A percentile compares a stretch with the other conserved stretches of the same genome.
Conservation (phyloP, 164 flowering plant species). For the Berberis thunbergii region DNA sequence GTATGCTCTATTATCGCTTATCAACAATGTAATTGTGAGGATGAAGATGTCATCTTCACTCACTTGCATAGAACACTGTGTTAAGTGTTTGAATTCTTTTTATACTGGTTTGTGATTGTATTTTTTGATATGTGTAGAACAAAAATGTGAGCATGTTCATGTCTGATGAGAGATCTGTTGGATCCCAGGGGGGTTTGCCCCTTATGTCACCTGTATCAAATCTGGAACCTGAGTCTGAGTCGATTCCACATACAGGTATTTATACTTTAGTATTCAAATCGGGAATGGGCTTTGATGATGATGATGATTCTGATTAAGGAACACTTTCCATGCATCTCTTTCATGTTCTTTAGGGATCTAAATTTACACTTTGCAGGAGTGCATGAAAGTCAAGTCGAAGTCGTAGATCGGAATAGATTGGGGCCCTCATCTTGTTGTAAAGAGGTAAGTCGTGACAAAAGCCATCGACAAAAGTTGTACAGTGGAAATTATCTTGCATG, state of each 20-base stretch:
- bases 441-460: slow-evolving; percentile 7
- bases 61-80: too few species aligned
- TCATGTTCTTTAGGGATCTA: too few species aligned
- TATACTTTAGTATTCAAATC: neutral
- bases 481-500: neutral
- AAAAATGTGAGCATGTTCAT: slow-evolving; percentile 8
- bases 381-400: slow-evolving; percentile 7
- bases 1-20: too few species aligned
- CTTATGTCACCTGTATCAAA: slow-evolving; percentile 6
- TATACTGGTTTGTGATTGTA: too few species aligned
- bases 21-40: too few species aligned
- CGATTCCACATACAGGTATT: slow-evolving; percentile 9
- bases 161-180: slow-evolving; percentile 11
- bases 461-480: neutral
- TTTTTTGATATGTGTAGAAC: slow-evolving; percentile 8
- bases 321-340: neutral
- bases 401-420: slow-evolving; percentile 12
- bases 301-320: too few species aligned
- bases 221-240: slow-evolving; percentile 7
- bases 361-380: slow-evolving; percentile 5
- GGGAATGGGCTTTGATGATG: too few species aligned
- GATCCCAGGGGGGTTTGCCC: slow-evolving; percentile 5
- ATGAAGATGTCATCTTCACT: too few species aligned
- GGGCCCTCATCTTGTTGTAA: slow-evolving; percentile 6
- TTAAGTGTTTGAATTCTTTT: too few species aligned